A percentile compares a stretch with the other conserved stretches of the same genome.
Conservation (phyloP, 2,329 filamentous ascomycete genomes). For the Raffaelea albimanens region DNA sequence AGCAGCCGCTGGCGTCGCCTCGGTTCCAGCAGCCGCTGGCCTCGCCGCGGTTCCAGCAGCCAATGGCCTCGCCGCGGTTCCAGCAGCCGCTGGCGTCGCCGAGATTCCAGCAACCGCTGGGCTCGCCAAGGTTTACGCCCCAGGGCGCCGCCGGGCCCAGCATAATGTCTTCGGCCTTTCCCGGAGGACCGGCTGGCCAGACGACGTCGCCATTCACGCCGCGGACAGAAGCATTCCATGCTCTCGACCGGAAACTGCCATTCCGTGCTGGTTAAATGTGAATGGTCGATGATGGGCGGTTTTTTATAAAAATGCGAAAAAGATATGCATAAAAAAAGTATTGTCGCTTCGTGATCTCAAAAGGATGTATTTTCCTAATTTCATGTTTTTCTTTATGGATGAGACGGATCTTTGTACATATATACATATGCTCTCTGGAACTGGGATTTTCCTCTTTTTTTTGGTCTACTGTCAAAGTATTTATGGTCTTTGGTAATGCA, state of each 20-base stretch:
- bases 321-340: too few species aligned
- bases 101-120: background rate
- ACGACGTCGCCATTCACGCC: slow-evolving; percentile 9
- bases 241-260: slow-evolving; percentile 48
- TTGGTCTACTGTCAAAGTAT: slow-evolving; percentile 11
- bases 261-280: too few species aligned
- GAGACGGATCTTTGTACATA: too few species aligned
- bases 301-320: too few species aligned
- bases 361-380: too few species aligned
- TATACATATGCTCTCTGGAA: too few species aligned
- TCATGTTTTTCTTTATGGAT: too few species aligned
- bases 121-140: background rate
- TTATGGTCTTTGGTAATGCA: background rate
- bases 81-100: background rate
- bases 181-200: background rate
- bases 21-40: background rate
- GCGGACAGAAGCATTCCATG: slow-evolving; percentile 48
- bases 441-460: too few species aligned
- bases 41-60: slow-evolving; percentile 4
- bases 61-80: background rate
- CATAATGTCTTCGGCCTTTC: background rate
- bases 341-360: too few species aligned
- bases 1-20: background rate
- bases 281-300: too few species aligned
- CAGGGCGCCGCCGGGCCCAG: background rate